Base-by-base conservation (phyloP, 2,329 filamentous ascomycete genomes). In the Scytalidium sp. region DNA sequence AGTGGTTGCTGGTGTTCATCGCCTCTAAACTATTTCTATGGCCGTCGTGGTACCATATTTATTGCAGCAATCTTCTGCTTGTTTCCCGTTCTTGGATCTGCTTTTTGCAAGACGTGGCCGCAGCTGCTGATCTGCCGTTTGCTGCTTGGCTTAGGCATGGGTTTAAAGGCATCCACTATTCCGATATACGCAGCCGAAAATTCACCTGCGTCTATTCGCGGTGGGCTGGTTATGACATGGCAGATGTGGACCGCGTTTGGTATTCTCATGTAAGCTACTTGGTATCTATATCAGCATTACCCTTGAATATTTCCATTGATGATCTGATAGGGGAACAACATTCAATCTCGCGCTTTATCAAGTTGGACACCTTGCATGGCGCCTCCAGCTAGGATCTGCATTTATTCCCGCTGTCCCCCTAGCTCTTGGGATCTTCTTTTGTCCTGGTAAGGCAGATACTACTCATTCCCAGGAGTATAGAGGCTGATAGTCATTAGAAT, bases 221-320 rank as follows among this genome's bases (percentile, higher is more conserved):
- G 79, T 51, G 87, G 85, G 3, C 73, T 55, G 17, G 87, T 92
- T 55, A 93, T 93, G 88, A 84, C 84, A 54, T 93, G 88, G 88
- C 85, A 92, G 68, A 72, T 87, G 66, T 87, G 83, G 80, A 83
- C 77, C 2, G 77, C 78, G 2, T 80, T 84, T 60, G 81, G 81
- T 42, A 83, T 84, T n/a, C 15, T 81, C 57, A 66, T 81, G 25
- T 27, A 40, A 20, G 47, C 13, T 50, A n/a, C 21, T n/a, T 21
- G 21, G n/a, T 27, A 27, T 7, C 13, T 27, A 27, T 27, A 13
- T 13, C 25, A 27, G 25, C 13, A 7, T 27, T 27, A 7, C 13
- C 7, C 13, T 27, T 27, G 25, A 13, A 27, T 7, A 7, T 7
- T 27, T 27, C 7, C 7, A 27, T 27, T 27, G 25, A 27, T 13